Percentiles rank a stretch among this genome's conserved stretches.
These are phyloP conservation scores for Clonostachys sp. DNA, from an alignment of 2,329 filamentous ascomycete species.

Conservation along the genomic window DNA sequence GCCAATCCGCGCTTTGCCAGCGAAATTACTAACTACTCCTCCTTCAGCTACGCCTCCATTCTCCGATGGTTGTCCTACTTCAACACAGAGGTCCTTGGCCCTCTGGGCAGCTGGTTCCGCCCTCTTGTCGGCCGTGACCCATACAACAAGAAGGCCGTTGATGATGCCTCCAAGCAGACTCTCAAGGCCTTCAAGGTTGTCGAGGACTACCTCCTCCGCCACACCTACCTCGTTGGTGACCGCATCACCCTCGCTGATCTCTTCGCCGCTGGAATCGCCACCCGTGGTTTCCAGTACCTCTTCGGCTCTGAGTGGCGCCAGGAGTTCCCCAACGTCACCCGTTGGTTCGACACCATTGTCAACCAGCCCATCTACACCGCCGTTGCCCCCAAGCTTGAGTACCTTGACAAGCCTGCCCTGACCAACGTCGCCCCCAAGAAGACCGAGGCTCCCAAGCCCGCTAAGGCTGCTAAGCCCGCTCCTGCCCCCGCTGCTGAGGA, in stretches of 20 bases:
- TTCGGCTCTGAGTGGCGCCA: conserved; percentile 87
- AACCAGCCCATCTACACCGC: conserved; percentile 89
- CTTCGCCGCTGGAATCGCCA: conserved; percentile 74
- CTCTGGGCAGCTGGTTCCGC: conserved; percentile 75
- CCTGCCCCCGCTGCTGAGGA: conserved; percentile 28
- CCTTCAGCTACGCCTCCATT: conserved; percentile 78
- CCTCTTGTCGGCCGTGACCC: conserved; percentile 75
- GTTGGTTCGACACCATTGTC: conserved; percentile 93
- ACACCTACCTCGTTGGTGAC: conserved; percentile 98
- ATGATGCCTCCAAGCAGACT: conserved; percentile 68
- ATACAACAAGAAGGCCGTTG: conserved; percentile 98
- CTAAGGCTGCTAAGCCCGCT: conserved; percentile 59
- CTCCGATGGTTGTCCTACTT: conserved; percentile 97
- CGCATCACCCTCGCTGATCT: conserved; percentile 94
- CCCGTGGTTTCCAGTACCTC: conserved; percentile 89
- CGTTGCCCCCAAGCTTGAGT: conserved; percentile 68
- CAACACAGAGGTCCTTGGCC: conserved; percentile 79
- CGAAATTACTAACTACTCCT: background rate
- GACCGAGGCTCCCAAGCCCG: conserved; percentile 47
- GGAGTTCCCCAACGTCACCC: conserved; percentile 77
- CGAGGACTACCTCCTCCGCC: conserved; percentile 83
- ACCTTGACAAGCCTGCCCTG: conserved; percentile 78
- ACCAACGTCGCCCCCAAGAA: conserved; percentile 72
- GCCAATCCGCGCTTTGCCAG: too few relatives aligned
- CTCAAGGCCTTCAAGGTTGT: conserved; percentile 66